A percentile compares a stretch with the other conserved stretches of the same genome.
Evolutionary conservation across 2,329 filamentous ascomycete genomes (phyloP).

Genomic region (Lasiodiplodia sp.): DNA sequence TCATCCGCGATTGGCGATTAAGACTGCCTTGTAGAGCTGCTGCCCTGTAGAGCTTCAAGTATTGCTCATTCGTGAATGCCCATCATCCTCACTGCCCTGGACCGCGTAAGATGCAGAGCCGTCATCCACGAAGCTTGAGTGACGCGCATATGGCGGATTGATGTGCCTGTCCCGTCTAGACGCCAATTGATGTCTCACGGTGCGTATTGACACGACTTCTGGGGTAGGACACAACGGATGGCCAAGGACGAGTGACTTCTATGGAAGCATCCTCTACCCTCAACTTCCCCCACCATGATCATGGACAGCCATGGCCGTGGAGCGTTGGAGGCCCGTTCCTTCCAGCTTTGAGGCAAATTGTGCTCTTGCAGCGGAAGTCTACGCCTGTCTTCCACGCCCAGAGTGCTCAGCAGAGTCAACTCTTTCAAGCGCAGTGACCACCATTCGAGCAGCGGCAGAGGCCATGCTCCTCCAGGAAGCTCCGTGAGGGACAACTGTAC

Average conservation of each 20-base stretch:
- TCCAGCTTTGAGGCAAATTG: neutral
- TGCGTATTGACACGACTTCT: neutral
- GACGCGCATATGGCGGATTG: too few relatives aligned
- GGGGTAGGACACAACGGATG: neutral
- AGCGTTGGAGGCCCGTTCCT: neutral
- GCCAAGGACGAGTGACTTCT: neutral
- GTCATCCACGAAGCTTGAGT: neutral
- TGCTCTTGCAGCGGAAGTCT: neutral
- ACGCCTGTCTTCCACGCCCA: neutral
- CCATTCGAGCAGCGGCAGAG: neutral
- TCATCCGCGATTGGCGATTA: neutral
- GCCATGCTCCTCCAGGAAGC: neutral
- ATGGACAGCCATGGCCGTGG: neutral
- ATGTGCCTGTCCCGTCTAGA: too few relatives aligned
- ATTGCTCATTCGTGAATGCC: neutral
- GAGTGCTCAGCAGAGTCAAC: neutral
- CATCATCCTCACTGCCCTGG: neutral
- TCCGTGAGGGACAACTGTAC: neutral
- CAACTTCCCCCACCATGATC: neutral
- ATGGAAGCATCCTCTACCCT: neutral
- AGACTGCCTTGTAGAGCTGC: neutral
- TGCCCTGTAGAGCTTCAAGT: neutral
- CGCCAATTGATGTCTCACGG: too few relatives aligned
- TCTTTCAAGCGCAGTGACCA: neutral
- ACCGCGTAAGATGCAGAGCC: neutral